Base-by-base conservation (phyloP, 1,284 basidiomycete species). In the Puccinia polysora region DNA sequence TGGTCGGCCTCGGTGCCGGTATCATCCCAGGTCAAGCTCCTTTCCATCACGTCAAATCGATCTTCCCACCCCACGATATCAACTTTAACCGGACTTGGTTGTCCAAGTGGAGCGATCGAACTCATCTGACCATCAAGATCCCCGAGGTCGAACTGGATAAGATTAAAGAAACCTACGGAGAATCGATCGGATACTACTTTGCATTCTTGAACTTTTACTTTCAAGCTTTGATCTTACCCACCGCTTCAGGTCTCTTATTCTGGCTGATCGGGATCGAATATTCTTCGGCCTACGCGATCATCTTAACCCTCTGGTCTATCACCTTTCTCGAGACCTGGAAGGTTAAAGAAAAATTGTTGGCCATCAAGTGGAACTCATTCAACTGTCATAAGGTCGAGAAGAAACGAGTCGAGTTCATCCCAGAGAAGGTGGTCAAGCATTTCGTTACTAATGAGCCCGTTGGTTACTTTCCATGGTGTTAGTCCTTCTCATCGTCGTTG, bases 291-390 rank as follows among this genome's bases (percentile, higher is more conserved):
- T 95, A 92, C 79, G 91, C 90, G 0, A 81, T 84, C 59, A 80
- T 88, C 20, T 82, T 94, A 47, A 84, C 87, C 4, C 74, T 92
- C 7, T 97, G 92, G 89, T 87, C 89, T 0, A 83, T 90, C 59
- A 79, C 84, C n/a, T 93, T 93, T 76, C 87, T 92, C 73, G 91
- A 96, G 78, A 87, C 86, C 81, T 97, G 93, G 93, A 85, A 88
- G 32, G 84, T 94, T 59, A 85, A 85, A 63, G 89, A 97, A 81
- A 85, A 88, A 18, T 85, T 87, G 53, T 82, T 95, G 14, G 86
- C 90, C 0, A 85, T 92, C 23, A 84, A 86, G 36, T 94, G 91
- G 84, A 88, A 89, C 12, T 89, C 88, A 0, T 84, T 84, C 15
- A 89, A 89, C 15, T 86, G 87, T 0, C 86, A 88, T 78, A 85